A percentile compares a stretch with the other conserved stretches of the same genome.
Evolutionary conservation across 2,329 filamentous ascomycete species (phyloP).

Genomic region (Xylariales sp.): DNA sequence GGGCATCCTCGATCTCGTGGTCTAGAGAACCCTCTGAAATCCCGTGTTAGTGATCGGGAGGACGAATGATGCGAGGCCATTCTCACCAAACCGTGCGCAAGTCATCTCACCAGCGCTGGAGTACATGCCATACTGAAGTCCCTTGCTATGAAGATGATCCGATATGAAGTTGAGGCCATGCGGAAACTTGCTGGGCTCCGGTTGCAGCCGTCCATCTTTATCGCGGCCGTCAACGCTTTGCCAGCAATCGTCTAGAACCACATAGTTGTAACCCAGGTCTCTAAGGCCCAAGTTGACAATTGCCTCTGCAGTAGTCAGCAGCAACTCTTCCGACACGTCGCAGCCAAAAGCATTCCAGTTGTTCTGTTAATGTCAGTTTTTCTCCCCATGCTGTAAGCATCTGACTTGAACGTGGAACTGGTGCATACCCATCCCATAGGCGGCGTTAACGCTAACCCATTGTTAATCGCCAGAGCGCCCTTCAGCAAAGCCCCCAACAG

Average conservation of each 20-base stretch:
- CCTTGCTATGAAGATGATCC: slow-evolving; percentile 27
- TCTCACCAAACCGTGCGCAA: slow-evolving; percentile 46
- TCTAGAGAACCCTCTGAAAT: too few species aligned
- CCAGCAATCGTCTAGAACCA: slow-evolving; percentile 7
- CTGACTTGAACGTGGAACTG: not conserved
- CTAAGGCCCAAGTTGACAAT: slow-evolving; percentile 7
- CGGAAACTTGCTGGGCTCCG: slow-evolving; percentile 24
- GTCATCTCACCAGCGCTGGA: slow-evolving; percentile 39
- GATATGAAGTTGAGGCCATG: slow-evolving; percentile 28
- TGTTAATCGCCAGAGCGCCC: slow-evolving; percentile 2
- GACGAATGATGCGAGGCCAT: too few species aligned
- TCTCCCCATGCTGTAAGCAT: not conserved
- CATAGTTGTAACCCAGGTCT: slow-evolving; percentile 6
- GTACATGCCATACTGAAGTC: slow-evolving; percentile 35
- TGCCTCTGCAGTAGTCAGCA: slow-evolving; percentile 1
- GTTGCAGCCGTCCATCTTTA: slow-evolving; percentile 1
- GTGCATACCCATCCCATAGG: slow-evolving; percentile 5
- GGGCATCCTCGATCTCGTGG: slow-evolving; percentile 47
- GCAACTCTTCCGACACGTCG: slow-evolving; percentile 5
- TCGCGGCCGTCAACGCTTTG: slow-evolving; percentile 4
- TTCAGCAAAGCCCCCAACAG: too few species aligned
- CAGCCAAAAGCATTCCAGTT: slow-evolving; percentile 8
- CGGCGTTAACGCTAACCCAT: slow-evolving; percentile 2
- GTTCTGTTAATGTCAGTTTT: not conserved
- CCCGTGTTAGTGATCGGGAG: too few species aligned